A percentile compares a stretch with the other conserved stretches of the same genome.
Conservation (phyloP, 495 filamentous ascomycete species). For the Sordaria brevicollis region DNA sequence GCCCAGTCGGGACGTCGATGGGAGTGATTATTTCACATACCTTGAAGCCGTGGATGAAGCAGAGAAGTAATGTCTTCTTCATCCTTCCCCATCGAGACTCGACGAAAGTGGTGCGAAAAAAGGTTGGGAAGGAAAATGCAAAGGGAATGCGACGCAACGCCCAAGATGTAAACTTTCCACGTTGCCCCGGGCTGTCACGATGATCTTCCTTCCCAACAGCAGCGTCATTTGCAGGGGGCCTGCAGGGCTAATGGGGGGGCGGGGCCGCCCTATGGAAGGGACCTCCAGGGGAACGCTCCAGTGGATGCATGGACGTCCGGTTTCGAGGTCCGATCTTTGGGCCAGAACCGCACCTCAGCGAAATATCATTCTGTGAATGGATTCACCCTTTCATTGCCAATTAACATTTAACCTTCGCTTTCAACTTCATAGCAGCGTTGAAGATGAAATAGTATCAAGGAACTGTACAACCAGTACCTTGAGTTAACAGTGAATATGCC, state of each 20-base stretch:
- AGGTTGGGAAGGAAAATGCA: background rate
- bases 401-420: background rate
- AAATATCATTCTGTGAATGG: too few relatives aligned
- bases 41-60: constrained; percentile 98
- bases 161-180: background rate
- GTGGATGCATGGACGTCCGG: background rate
- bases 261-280: background rate
- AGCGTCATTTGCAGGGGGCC: background rate
- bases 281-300: background rate
- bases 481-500: background rate
- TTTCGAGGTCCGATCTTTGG: background rate
- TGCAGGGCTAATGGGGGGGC: background rate
- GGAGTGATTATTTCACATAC: constrained; percentile 32
- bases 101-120: background rate
- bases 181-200: background rate
- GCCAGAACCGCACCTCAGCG: background rate
- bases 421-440: background rate
- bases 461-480: background rate
- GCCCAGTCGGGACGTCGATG: background rate
- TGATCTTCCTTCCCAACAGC: background rate
- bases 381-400: background rate
- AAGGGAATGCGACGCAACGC: background rate
- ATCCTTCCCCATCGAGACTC: constrained; percentile 39
- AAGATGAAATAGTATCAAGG: background rate
- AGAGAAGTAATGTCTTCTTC: constrained; percentile 83